A percentile compares a stretch with the other conserved stretches of the same genome.
phyloP scores from a whole-genome alignment of 371 early-diverging fungal genomes.

The Mortierella sp. region DNA sequence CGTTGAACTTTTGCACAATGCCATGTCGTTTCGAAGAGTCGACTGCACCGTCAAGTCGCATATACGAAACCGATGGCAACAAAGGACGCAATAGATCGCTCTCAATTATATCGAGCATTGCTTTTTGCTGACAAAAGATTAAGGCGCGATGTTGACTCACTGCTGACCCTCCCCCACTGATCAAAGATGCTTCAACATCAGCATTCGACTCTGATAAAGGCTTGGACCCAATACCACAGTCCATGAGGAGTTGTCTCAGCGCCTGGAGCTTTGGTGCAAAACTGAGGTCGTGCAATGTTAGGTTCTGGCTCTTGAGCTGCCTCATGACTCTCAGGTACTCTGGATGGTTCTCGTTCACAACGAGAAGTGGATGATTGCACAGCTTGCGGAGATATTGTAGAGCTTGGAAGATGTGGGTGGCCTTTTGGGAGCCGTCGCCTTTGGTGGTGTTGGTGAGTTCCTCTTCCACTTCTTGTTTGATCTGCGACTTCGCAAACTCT shows the following conservation, averaged over 20 bases:
- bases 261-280: constrained; percentile 95
- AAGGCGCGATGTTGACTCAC: constrained; percentile 94
- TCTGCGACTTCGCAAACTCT: constrained; percentile 80
- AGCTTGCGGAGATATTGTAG: constrained; percentile 95
- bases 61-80: constrained; percentile 91
- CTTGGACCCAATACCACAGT: constrained; percentile 92
- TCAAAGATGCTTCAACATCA: constrained; percentile 56
- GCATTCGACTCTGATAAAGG: constrained; percentile 61
- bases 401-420: constrained; percentile 95
- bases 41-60: constrained; percentile 97
- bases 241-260: constrained; percentile 86
- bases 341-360: constrained; percentile 87
- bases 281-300: constrained; percentile 81
- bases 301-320: constrained; percentile 67
- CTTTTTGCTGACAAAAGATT: constrained; percentile 97
- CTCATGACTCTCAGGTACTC: constrained; percentile 75
- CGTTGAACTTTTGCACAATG: constrained; percentile 95
- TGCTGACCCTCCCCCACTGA: constrained; percentile 57
- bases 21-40: constrained; percentile 88
- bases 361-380: constrained; percentile 96
- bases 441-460: constrained; percentile 56
- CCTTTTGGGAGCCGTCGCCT: constrained; percentile 57
- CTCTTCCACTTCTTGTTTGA: constrained; percentile 63
- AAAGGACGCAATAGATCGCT: constrained; percentile 82
- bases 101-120: constrained; percentile 97